Evolutionary conservation across 805 yeast species (phyloP).

Genomic region (Hanseniaspora occidentalis): DNA sequence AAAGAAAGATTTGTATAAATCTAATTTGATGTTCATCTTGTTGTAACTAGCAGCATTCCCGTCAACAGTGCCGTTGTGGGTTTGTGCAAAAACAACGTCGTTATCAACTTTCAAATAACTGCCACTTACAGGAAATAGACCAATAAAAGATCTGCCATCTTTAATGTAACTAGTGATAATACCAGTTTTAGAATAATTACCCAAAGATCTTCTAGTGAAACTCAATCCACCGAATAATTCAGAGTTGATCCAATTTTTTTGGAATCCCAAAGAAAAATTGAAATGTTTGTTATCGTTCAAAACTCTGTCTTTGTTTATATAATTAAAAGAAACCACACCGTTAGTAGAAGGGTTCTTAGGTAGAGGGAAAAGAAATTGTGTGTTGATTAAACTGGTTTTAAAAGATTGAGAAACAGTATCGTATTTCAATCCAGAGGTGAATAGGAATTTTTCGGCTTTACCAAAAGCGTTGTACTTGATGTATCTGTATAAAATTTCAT

Average conservation of each 20-base stretch:
- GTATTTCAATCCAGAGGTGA: slow-evolving; percentile 36
- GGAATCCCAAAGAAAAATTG: slow-evolving; percentile 41
- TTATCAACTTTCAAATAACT: slow-evolving; percentile 26
- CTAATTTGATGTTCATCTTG: slow-evolving; percentile 13
- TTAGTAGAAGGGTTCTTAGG: slow-evolving; percentile 32
- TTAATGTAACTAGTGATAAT: slow-evolving; percentile 27
- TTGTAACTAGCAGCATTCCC: slow-evolving; percentile 18
- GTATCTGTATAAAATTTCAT: slow-evolving; percentile 19
- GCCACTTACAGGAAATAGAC: slow-evolving; percentile 37
- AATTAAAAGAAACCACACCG: slow-evolving; percentile 28
- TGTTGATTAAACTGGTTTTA: slow-evolving; percentile 37
- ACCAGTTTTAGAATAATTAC: slow-evolving; percentile 46
- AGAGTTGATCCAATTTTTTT: slow-evolving; percentile 23
- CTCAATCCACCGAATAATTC: slow-evolving; percentile 43
- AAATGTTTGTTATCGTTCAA: slow-evolving; percentile 34
- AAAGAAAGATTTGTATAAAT: slow-evolving; percentile 12
- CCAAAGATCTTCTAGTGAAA: slow-evolving; percentile 42
- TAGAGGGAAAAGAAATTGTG: slow-evolving; percentile 31
- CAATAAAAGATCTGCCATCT: slow-evolving; percentile 33
- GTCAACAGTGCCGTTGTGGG: slow-evolving; percentile 22
- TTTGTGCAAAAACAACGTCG: slow-evolving; percentile 33
- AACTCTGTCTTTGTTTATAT: slow-evolving; percentile 30
- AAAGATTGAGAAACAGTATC: slow-evolving; percentile 32
- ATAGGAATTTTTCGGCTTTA: slow-evolving; percentile 39
- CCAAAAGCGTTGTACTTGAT: slow-evolving; percentile 39